Evolutionary conservation across 352 stramenopile genomes (phyloP), one percentile per base, ranked within the genome.

Genomic region (Peronospora farinosa): DNA sequence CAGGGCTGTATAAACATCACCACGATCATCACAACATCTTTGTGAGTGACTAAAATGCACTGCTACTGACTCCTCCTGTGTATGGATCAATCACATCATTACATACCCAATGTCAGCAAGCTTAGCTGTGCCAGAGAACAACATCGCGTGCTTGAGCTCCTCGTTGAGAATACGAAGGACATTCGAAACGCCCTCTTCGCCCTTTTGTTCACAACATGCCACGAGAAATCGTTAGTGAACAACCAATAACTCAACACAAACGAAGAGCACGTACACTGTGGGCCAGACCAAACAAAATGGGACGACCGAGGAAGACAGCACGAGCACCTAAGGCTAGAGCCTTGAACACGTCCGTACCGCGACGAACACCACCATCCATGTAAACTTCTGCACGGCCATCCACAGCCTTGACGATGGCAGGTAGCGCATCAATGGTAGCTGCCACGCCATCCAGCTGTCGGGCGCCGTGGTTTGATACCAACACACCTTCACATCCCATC

Each of bases 321-420:
- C 86, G 90, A 21, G 95, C 95, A 31, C 92, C 92, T 33, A 97
- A 68, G 3, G 92, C 92, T 13, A 97, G 63, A 32, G 59, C 59
- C 72, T 97, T 97, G 63, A 97, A 96, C 35, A 95, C 87, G 61
- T 98, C 95, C 2, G 92, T 98, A 31, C 95, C 96, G 50, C 95
- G 87, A 56, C 92, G 83, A 38, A 98, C 69, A 15, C 96, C 96
- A 23, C 93, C 88, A 55, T 98, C 95, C 33, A 98, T 39, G 47
- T 97, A 94, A 33, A 98, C 83, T 51, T 97, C 86, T 1, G 74
- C 79, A 23, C 83, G 65, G 15, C 72, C 66, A 56, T 89, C 63
- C 5, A 97, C 86, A 0, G 88, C 90, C 15, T 67, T 57, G 1
- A 95, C 84, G 36, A 98, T 79, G 33, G 96, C 92, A 8, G 89